These are phyloP conservation scores for Solanum hybrid DNA, from an alignment of 305 asterid genomes.

Conservation along the genomic window DNA sequence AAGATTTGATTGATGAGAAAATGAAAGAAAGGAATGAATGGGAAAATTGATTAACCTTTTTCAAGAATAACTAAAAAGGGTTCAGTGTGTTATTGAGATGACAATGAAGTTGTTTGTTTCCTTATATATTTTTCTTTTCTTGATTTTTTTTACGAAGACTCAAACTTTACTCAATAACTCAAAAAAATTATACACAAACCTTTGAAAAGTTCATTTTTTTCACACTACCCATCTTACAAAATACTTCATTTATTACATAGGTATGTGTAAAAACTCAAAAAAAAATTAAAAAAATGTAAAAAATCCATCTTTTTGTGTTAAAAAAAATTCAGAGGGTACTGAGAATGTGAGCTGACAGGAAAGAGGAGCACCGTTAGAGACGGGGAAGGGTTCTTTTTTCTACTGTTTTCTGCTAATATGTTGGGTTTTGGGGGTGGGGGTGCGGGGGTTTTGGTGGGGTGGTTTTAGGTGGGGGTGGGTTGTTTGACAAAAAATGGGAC, in stretches of 20 bases:
- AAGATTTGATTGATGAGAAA: slow-evolving; percentile 3
- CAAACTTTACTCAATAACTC: slow-evolving; percentile 9
- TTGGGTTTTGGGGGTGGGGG: neutral
- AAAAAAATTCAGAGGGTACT: slow-evolving; percentile 5
- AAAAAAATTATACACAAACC: neutral
- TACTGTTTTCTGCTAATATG: neutral
- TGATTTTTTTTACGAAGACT: slow-evolving; percentile 3
- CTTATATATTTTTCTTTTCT: neutral
- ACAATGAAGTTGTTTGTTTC: slow-evolving; percentile 6
- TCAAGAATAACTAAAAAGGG: slow-evolving; percentile 28
- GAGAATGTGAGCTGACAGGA: slow-evolving; percentile 32
- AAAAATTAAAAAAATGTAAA: rapidly evolving
- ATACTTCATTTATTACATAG: neutral
- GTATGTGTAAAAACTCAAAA: neutral
- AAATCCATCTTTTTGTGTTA: neutral
- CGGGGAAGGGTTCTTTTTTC: neutral
- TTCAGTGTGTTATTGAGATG: slow-evolving; percentile 17
- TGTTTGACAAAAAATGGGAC: slow-evolving; percentile 24
- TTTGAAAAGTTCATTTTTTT: neutral
- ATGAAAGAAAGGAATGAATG: neutral
- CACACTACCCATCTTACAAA: neutral
- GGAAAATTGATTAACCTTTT: slow-evolving; percentile 7
- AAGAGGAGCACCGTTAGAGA: slow-evolving; percentile 10
- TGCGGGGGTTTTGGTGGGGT: neutral
- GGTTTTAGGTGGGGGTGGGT: slow-evolving; percentile 4